Base-by-base conservation (phyloP, 1,139 yeast genomes). In the Pichia sp. region DNA sequence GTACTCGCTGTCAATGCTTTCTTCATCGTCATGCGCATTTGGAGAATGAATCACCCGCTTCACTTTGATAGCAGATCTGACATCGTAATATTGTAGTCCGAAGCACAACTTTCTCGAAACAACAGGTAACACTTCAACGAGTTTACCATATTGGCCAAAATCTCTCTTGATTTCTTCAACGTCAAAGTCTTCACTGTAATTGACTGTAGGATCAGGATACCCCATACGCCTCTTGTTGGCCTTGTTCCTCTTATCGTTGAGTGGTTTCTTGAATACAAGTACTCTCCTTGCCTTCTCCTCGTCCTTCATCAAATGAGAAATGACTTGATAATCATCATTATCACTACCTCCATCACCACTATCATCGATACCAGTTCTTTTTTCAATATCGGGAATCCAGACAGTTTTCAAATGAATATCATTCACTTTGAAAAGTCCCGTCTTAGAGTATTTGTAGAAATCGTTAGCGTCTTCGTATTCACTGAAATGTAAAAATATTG, bases 101-200 rank as follows among this genome's bases (percentile, higher is more conserved):
- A 84, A 66, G 37, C 86, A 71, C 23, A 81, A 58, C 45, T 70
- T 76, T 33, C 77, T 63, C 3, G 88, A 77, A n/a, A 83, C 66
- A 18, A 81, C 69, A 1, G 94, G 85, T 3, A 72, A 60, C 7
- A 81, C 58, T 27, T 79, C 83, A n/a, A 80, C 55, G 1, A 85
- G 64, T 3, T 64, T 64, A 0, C 94, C 94, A 56, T 67, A 77
- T 18, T 50, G 52, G 6, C 59, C 58, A 50, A 85, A 78, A 48
- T 80, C 85, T 13, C 51, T 38, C 27, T 56, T 58, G 5, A 80
- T 61, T 16, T 60, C 64, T 4, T 53, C 54, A 3, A 69, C 38
- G 32, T 68, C 60, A 31, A 73, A 55, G 15, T 47, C 50, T 5
- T 32, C 36, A 4, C 62, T 60, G 36, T 58, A 59, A 29, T 59